Evolutionary conservation across 2,329 filamentous ascomycete genomes (phyloP).

Genomic region (Magnaporthales sp.): DNA sequence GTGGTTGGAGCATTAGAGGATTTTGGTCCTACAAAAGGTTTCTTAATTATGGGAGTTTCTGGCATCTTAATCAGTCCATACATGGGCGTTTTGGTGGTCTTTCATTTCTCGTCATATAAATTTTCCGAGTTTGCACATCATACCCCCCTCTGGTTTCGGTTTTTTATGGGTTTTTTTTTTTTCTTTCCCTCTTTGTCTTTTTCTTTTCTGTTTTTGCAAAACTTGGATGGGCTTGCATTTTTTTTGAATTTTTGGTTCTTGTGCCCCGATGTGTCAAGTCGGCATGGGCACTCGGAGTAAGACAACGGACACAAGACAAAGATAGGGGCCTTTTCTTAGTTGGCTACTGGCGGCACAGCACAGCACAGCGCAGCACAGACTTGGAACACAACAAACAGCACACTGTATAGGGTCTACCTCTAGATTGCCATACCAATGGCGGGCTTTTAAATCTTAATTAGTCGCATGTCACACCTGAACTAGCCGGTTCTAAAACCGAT

Average conservation of each 20-base stretch:
- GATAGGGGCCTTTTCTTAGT: not conserved
- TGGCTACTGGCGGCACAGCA: not conserved
- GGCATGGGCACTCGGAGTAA: not conserved
- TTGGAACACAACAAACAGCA: constrained; percentile 12
- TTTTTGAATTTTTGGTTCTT: not conserved
- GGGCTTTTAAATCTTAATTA: not conserved
- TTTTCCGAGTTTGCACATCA: not conserved
- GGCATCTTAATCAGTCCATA: not conserved
- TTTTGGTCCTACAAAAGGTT: not conserved
- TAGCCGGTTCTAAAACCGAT: constrained; percentile 15
- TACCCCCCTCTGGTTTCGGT: not conserved
- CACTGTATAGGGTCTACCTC: not conserved
- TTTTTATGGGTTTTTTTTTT: not conserved
- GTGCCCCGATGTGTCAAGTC: not conserved
- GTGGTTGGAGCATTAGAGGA: not conserved
- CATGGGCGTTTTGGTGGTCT: not conserved
- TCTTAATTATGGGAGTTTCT: not conserved
- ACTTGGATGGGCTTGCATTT: not conserved
- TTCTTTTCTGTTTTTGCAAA: not conserved
- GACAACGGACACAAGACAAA: not conserved
- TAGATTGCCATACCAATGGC: not conserved
- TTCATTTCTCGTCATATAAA: not conserved
- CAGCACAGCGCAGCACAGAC: not conserved
- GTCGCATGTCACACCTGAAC: not conserved
- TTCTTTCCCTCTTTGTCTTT: not conserved